Base-by-base conservation (phyloP, 805 yeast genomes). In the Brettanomyces bruxellensis region DNA sequence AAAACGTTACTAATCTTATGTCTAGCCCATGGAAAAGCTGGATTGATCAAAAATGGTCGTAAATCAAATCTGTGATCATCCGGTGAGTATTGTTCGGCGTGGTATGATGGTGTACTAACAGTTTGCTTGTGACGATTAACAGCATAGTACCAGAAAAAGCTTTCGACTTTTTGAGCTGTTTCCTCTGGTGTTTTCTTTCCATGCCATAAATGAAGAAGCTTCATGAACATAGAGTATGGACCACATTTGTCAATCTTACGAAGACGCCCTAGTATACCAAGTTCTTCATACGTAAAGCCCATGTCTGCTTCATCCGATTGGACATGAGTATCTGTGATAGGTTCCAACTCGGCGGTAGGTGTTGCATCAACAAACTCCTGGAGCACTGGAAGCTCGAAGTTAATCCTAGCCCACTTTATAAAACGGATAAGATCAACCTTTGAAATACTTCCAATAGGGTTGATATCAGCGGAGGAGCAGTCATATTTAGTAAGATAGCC, bases 361-460 rank as follows among this genome's bases (percentile, higher is more conserved):
- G 93, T 84, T 0, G 99, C 99, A 54, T 76, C 79, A 41, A 93
- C 70, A 61, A 95, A 93, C 7, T 81, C 84, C 40, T 74, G 67
- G 52, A 93, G 69, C 23, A 93, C 75, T 4, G 96, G 96, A 58
- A 91, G 61, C 1, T 85, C 74, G 60, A 84, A 91, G 46, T 76
- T 70, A 5, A 58, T 61, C 32, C 78, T 72, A 0, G 97, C 88
- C 77, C 88, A 93, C 2, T 72, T 78, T 45, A 93, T 93, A 57
- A 95, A 93, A 45, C 76, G 72, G 61, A 87, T 89, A 61, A 93
- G 70, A 60, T 95, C 99, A 0, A 89, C 88, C 62, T 93, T 93
- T 13, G 99, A 91, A 39, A 93, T 87, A 34, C 97, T 96, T n/a
- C 99, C 99, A 54, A 93, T 95, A 25, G 99, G 99, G 61, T 93